Conservation (phyloP, 2,329 filamentous ascomycete genomes). For the Fusarium ambrosium region DNA sequence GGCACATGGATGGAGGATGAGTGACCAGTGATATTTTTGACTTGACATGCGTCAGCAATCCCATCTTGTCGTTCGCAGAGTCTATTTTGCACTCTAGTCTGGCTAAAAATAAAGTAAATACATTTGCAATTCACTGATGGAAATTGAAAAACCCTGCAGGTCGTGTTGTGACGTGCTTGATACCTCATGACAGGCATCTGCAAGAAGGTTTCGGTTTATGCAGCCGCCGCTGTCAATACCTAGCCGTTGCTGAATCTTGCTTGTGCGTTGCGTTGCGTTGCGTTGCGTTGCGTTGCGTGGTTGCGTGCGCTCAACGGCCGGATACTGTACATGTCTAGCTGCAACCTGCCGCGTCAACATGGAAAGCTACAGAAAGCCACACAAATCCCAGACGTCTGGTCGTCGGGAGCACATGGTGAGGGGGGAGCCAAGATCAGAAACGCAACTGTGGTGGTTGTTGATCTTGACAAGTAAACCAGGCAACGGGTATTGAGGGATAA, state of each 20-base stretch:
- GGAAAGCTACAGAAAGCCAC: conserved; percentile 37
- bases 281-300: conserved; percentile 10
- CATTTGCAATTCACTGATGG: background rate
- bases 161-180: conserved; percentile 28
- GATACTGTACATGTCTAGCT: conserved; percentile 18
- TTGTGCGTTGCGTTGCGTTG: conserved; percentile 15
- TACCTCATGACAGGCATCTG: conserved; percentile 1
- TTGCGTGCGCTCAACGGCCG: conserved; percentile 15
- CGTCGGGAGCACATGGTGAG: background rate
- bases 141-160: background rate
- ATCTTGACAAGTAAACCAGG: conserved; percentile 6
- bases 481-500: conserved; percentile 6
- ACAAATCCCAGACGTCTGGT: background rate
- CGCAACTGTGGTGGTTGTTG: conserved; percentile 3
- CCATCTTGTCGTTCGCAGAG: conserved; percentile 11
- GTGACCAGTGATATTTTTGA: conserved; percentile 23
- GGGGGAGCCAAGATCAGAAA: background rate
- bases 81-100: conserved; percentile 16
- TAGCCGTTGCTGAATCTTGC: conserved; percentile 16
- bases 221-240: conserved; percentile 7
- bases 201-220: conserved; percentile 20
- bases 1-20: conserved; percentile 14
- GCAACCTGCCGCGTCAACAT: conserved; percentile 23
- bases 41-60: background rate
- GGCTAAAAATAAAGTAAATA: conserved; percentile 4